Base-by-base conservation (phyloP, 495 filamentous ascomycete genomes). In the Podospora tetraspora region DNA sequence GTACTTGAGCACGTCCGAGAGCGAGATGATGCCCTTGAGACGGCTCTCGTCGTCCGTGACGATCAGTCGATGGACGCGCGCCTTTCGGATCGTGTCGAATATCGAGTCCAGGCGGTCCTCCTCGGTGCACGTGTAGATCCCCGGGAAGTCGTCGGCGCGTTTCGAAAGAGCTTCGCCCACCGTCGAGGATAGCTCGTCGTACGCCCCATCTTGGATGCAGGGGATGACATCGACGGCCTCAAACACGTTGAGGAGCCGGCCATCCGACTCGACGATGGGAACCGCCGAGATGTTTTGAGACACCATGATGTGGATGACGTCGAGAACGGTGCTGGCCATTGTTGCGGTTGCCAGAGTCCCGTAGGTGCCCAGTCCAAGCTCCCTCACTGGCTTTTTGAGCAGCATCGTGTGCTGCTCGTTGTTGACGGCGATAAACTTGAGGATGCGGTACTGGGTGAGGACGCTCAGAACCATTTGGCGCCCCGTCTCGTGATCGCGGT, bases 161-260 rank as follows among this genome's bases (percentile, higher is more conserved):
- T 91, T 95, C 62, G 92, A 88, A 68, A 99, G 81, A 8, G 94
- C 94, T 66, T 97, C 94, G 5, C 94, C 95, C 7, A 97, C 93
- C 22, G 84, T 92, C 2, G 95, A 85, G 58, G 90, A 87, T 66
- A 98, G 82, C 69, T 97, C 95, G 66, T 98, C 94, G 71, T 98
- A 97, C 19, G 87, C 88, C 16, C 93, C 93, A 12, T 92, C 94
- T 76, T 95, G 96, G 76, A 99, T 97, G 72, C 97, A 85, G 0
- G 93, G 90, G 70, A 99, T 96, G 59, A 99, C 92, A 80, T 99
- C 95, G 60, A 99, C 94, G 9, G 95, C 92, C 79, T 99, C 96
- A 73, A 98, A 99, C 7, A 98, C 92, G 76, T 99, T 99, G 70
- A 97, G 87, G 1, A 99, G 86, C 74, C 73, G 84, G 86, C 90